Evolutionary conservation across 2,329 filamentous ascomycete genomes (phyloP).

Genomic region (Xylaria sp.): DNA sequence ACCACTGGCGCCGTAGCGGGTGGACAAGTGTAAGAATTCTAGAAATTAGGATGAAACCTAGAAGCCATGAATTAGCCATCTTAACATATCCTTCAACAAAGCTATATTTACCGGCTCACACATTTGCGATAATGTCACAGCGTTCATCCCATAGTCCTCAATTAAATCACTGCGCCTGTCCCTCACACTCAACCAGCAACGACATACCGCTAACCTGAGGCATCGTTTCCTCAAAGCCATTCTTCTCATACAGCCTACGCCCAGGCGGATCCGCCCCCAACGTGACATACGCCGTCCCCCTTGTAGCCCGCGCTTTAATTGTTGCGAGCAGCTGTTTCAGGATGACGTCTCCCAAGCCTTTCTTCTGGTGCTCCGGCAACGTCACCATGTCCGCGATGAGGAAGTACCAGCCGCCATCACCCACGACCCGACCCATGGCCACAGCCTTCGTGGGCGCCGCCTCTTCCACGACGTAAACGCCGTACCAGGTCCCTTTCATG

Average conservation of each 20-base stretch:
- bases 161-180: slow-evolving; percentile 1
- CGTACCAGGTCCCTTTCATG: slow-evolving; percentile 56
- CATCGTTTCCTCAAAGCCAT: slow-evolving; percentile 58
- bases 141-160: background rate
- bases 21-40: too few species aligned
- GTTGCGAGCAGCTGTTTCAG: slow-evolving; percentile 56
- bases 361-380: slow-evolving; percentile 60
- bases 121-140: background rate
- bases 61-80: too few species aligned
- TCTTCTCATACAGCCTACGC: slow-evolving; percentile 57
- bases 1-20: too few species aligned
- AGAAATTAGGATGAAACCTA: too few species aligned
- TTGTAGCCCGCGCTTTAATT: slow-evolving; percentile 55
- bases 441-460: slow-evolving; percentile 46
- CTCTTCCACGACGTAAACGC: slow-evolving; percentile 54
- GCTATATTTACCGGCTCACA: too few species aligned
- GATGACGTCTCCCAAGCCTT: slow-evolving; percentile 59
- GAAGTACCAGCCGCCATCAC: slow-evolving; percentile 65
- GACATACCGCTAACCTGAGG: slow-evolving; percentile 52
- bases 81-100: too few species aligned
- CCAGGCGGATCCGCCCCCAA: slow-evolving; percentile 60
- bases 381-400: slow-evolving; percentile 63
- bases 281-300: slow-evolving; percentile 55
- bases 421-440: slow-evolving; percentile 63
- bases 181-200: slow-evolving; percentile 16